Conservation (phyloP, 768 basidiomycete genomes). For the Tylopilus balloui region DNA sequence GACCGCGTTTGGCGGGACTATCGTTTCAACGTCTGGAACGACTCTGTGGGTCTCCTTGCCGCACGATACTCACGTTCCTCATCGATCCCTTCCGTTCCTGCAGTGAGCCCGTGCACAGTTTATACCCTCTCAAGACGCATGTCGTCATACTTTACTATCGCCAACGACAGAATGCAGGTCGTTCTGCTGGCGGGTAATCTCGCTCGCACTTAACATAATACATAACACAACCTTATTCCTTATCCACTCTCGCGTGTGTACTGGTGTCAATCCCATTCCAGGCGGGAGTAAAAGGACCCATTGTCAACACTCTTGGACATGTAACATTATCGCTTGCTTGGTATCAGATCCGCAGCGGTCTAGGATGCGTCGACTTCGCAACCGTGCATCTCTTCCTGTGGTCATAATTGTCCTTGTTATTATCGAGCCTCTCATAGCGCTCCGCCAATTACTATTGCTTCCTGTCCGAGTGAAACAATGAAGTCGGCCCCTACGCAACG, state of each 20-base stretch:
- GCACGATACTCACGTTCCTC: not conserved
- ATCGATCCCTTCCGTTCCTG: conserved; percentile 4
- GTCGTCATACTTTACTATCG: conserved; percentile 27
- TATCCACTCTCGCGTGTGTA: conserved; percentile 14
- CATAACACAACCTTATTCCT: conserved; percentile 27
- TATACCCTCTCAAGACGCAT: conserved; percentile 25
- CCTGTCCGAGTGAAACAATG: conserved; percentile 9
- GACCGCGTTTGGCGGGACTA: conserved; percentile 67
- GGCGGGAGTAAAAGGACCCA: conserved; percentile 10
- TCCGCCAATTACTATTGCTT: conserved; percentile 6
- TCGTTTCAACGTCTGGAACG: conserved; percentile 60
- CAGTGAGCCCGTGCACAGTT: conserved; percentile 20
- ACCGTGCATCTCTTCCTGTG: conserved; percentile 9
- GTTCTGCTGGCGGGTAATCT: conserved; percentile 29
- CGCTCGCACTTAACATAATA: conserved; percentile 27
- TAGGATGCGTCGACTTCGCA: conserved; percentile 8
- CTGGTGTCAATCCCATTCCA: conserved; percentile 8
- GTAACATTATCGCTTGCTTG: conserved; percentile 25
- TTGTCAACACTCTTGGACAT: conserved; percentile 24
- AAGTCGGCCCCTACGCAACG: conserved; percentile 8
- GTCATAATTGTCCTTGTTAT: conserved; percentile 14
- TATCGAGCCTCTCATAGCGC: conserved; percentile 1
- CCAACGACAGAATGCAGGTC: conserved; percentile 27
- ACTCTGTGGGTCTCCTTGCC: conserved; percentile 32
- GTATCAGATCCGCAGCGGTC: conserved; percentile 9